Conservation (phyloP, 1,284 basidiomycete species). For the Hypsizygus ulmarius region DNA sequence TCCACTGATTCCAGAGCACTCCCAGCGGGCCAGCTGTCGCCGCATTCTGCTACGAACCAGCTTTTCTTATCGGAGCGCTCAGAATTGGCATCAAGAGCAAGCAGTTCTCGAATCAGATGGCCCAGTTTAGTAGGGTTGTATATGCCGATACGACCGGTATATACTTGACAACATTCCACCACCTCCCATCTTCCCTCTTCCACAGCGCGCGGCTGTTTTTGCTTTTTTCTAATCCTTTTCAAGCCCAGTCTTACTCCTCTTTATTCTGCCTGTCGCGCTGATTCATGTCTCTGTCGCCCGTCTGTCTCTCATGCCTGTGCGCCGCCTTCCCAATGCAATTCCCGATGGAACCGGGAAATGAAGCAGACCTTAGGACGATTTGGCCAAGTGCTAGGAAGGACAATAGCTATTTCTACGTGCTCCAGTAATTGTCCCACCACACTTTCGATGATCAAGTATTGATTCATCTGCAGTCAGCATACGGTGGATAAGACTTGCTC, state of each 20-base stretch:
- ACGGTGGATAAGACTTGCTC: too few species aligned
- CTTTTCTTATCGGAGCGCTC: too few species aligned
- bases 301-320: conserved; percentile 1
- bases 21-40: too few species aligned
- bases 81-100: too few species aligned
- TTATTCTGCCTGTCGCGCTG: not conserved
- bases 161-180: conserved; percentile 32
- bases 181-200: conserved; percentile 17
- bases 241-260: not conserved
- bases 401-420: too few species aligned
- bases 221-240: not conserved
- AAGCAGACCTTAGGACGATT: not conserved
- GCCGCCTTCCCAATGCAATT: conserved; percentile 9
- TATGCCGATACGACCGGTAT: conserved; percentile 34
- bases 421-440: too few species aligned
- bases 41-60: too few species aligned
- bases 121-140: conserved; percentile 6
- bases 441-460: too few species aligned
- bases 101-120: conserved; percentile 5
- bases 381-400: not conserved
- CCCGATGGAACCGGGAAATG: conserved; percentile 25
- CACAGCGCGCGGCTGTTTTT: not conserved
- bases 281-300: not conserved
- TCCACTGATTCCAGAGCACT: too few species aligned
- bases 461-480: too few species aligned